Percentiles rank a stretch among this genome's conserved stretches.
Conservation (phyloP, 352 stramenopile genomes). For the Pythium rishiriense region DNA sequence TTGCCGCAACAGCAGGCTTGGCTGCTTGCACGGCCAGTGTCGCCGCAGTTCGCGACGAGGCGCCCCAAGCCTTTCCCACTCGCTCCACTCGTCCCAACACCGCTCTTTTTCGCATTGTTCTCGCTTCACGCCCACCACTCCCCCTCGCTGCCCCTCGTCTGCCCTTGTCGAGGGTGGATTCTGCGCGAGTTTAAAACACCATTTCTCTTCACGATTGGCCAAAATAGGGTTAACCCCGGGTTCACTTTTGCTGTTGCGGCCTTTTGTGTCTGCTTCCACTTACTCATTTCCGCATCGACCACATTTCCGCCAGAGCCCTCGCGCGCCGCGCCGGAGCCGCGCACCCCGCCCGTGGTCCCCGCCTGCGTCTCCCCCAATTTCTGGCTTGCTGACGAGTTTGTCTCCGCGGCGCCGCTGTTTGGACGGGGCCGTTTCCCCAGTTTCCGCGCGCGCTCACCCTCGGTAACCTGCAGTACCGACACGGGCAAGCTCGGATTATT, state of each 20-base stretch:
- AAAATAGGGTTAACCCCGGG: slow-evolving; percentile 16
- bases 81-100: neutral
- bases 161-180: slow-evolving; percentile 2
- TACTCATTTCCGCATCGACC: slow-evolving; percentile 18
- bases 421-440: too few species aligned
- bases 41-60: neutral
- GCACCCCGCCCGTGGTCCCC: neutral
- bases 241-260: slow-evolving; percentile 18
- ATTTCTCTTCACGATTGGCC: slow-evolving; percentile 19
- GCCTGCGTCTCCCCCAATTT: too few species aligned
- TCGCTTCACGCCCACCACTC: neutral
- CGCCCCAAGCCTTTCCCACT: neutral
- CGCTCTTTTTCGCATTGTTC: neutral
- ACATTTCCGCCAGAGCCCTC: neutral
- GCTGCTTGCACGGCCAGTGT: too few species aligned
- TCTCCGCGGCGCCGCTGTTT: neutral
- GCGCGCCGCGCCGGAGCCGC: neutral
- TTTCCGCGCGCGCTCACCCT: too few species aligned
- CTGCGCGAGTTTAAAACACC: slow-evolving; percentile 18
- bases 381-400: too few species aligned
- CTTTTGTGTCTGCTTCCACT: slow-evolving; percentile 19
- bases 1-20: too few species aligned
- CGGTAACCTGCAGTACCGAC: too few species aligned
- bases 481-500: too few species aligned
- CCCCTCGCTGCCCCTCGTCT: neutral